phyloP scores from a whole-genome alignment of 371 early-diverging fungal species.

The Capillidium heterosporum region DNA sequence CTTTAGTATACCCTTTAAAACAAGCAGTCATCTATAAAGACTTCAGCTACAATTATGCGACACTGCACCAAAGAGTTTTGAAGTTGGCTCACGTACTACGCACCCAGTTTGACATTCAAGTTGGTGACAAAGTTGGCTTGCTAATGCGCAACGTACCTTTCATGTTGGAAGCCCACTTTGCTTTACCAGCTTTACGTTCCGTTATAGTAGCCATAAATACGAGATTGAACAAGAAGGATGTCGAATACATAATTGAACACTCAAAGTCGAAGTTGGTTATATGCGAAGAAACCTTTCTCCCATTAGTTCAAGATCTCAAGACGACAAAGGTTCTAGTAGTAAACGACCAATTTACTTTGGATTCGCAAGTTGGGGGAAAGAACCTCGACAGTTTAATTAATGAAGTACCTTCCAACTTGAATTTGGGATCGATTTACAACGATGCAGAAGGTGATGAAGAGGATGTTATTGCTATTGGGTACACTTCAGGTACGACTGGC shows the following conservation, averaged over 20 bases:
- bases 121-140: constrained; percentile 23
- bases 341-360: constrained; percentile 9
- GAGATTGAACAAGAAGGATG: constrained; percentile 30
- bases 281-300: constrained; percentile 26
- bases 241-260: constrained; percentile 35
- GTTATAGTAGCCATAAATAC: constrained; percentile 44
- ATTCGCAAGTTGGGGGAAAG: constrained; percentile 19
- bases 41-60: neutral
- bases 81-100: neutral
- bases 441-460: constrained; percentile 31
- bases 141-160: constrained; percentile 39
- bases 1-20: neutral
- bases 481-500: constrained; percentile 77
- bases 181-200: constrained; percentile 33
- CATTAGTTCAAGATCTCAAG: constrained; percentile 10
- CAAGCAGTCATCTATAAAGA: neutral
- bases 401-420: too few relatives aligned
- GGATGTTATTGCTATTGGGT: constrained; percentile 88
- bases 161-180: constrained; percentile 39
- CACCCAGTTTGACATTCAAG: neutral
- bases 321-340: constrained; percentile 13
- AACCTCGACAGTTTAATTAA: too few relatives aligned
- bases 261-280: constrained; percentile 30
- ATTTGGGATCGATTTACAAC: too few relatives aligned
- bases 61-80: neutral